phyloP scores from a whole-genome alignment of 169 alveolate genomes.

The Plasmodium cynomolgi region DNA sequence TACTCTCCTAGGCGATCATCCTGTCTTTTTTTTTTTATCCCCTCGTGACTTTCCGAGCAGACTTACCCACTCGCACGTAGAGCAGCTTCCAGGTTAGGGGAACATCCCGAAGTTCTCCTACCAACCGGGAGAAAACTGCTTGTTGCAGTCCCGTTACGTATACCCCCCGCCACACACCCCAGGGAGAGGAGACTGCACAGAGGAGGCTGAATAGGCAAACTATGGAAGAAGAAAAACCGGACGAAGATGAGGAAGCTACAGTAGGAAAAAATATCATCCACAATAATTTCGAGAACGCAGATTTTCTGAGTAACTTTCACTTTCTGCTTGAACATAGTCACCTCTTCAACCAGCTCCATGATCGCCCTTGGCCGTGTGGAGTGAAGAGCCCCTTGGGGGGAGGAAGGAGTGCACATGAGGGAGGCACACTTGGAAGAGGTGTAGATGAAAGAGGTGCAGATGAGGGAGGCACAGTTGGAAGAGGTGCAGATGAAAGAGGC shows the following conservation, averaged over 20 bases:
- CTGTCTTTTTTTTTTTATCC: background rate
- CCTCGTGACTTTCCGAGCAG: background rate
- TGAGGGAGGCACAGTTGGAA: background rate
- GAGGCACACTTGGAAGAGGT: background rate
- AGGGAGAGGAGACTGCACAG: background rate
- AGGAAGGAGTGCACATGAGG: background rate
- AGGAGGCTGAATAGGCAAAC: background rate
- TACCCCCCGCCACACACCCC: background rate
- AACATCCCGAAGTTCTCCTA: background rate
- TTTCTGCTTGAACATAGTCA: background rate
- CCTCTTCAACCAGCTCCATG: background rate
- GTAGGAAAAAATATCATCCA: conserved; percentile 52
- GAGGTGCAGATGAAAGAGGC: background rate
- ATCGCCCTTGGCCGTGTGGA: background rate
- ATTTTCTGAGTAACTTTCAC: conserved; percentile 23
- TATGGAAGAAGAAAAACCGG: conserved; percentile 36
- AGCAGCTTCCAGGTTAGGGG: background rate
- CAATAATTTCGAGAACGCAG: conserved; percentile 25
- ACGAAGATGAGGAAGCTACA: conserved; percentile 24
- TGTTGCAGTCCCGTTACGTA: background rate
- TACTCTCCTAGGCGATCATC: background rate
- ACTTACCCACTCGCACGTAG: background rate
- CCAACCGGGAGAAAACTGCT: background rate
- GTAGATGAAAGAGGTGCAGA: too few species aligned
- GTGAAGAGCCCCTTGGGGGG: background rate